Base-by-base conservation (phyloP, 768 basidiomycete species). In the Daedaleopsis nitida region DNA sequence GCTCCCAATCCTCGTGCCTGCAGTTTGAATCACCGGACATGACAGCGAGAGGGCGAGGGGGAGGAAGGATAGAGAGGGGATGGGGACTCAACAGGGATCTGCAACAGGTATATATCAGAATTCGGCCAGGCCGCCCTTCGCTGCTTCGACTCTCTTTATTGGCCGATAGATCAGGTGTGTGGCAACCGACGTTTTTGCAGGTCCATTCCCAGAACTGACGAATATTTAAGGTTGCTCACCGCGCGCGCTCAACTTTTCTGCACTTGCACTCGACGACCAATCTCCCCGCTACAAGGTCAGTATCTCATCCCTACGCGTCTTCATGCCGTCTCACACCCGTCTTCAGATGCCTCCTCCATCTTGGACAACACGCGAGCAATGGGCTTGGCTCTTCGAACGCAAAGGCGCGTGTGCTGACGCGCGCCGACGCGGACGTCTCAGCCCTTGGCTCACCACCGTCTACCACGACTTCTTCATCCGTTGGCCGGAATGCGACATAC, bases 381-480 rank as follows among this genome's bases (percentile, higher is more conserved):
- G 19, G 24, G 12, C 14, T 5, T 51, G 27, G 50, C 27, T 51
- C 8, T 16, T 4, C 13, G 50, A 32, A 10, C 50, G 27, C 11
- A 17, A 16, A n/a, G 14, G 14, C 27, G 19, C 27, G 24, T 32
- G 27, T 32, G 19, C 19, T 14, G 53, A 54, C 21, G 53, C 53
- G 3, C 9, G 39, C 16, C 17, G 12, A 7, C 38, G 24, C n/a
- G 53, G 38, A 11, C 38, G 39, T 8, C 27, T 14, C 12, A 14
- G 53, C 19, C 23, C 21, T 12, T 54, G 53, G 53, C 23, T 43
- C 3, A 13, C 24, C 11, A 23, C 17, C 5, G 19, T 54, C 21
- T 14, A 24, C 53, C 53, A 43, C 53, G 38, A 34, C 12, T 54
- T n/a, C 12, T 54, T 54, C 53, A 23, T 54, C 53, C 11, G 27